Evolutionary conservation across 192 early-diverging fungal genomes (phyloP).

Genomic region (Allomyces macrogynus): DNA sequence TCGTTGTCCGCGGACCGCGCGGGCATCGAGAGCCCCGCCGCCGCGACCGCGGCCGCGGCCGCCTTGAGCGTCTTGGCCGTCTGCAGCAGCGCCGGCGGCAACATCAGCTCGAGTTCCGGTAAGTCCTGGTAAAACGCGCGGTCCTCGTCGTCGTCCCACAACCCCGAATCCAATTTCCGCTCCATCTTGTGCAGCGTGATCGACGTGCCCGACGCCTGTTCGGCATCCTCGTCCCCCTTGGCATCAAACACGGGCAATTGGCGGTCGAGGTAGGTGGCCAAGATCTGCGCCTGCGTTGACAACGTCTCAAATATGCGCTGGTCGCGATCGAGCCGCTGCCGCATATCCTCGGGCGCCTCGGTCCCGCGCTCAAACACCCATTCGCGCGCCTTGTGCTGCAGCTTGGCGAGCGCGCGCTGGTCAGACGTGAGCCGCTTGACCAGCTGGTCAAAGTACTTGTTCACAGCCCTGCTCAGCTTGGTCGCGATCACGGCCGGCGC

Average conservation of each 20-base stretch:
- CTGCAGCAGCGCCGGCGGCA: slow-evolving; percentile 69
- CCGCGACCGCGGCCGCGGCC: slow-evolving; percentile 8
- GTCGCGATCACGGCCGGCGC: not conserved
- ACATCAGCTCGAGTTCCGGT: slow-evolving; percentile 49
- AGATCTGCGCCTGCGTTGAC: not conserved
- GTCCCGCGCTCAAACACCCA: not conserved
- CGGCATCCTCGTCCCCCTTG: not conserved
- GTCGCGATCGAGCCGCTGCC: not conserved
- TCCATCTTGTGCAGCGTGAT: no score
- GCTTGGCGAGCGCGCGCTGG: not conserved
- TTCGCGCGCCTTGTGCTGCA: not conserved
- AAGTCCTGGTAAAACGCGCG: slow-evolving; percentile 75
- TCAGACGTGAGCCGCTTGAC: not conserved
- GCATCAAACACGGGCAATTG: not conserved
- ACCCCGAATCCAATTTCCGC: slow-evolving; percentile 8
- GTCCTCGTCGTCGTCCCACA: slow-evolving; percentile 91
- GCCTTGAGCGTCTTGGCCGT: slow-evolving; percentile 2
- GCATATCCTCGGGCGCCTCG: not conserved
- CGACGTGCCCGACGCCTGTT: no score
- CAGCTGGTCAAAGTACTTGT: not conserved
- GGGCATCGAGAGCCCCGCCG: slow-evolving; percentile 10
- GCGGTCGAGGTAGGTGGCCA: no score
- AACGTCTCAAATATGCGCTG: slow-evolving; percentile 4
- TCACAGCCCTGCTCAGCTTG: not conserved
- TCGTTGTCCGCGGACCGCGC: slow-evolving; percentile 12